phyloP scores from a whole-genome alignment of 345 rosid genomes.

The Eucalyptus pauciflora region DNA sequence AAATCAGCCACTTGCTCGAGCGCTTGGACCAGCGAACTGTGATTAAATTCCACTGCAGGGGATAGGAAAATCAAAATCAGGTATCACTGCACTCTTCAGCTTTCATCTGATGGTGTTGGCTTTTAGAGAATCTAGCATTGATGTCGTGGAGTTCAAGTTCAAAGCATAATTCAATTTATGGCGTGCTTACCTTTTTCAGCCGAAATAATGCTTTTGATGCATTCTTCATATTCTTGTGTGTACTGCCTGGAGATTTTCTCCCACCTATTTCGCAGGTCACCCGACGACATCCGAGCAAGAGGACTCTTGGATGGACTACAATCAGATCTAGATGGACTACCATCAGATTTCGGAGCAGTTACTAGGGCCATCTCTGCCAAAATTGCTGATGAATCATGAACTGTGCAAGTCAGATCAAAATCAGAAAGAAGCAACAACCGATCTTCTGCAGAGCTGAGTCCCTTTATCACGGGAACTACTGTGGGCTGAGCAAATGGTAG shows the following conservation, averaged over 20 bases:
- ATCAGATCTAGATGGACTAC: constrained; percentile 21
- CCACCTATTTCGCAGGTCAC: constrained; percentile 75
- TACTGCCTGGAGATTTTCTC: constrained; percentile 61
- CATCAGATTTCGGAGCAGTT: constrained; percentile 47
- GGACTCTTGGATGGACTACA: constrained; percentile 33
- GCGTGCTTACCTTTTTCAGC: constrained; percentile 36
- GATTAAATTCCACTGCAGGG: constrained; percentile 52
- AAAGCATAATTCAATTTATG: background rate
- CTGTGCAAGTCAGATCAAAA: constrained; percentile 93
- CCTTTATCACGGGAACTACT: constrained; percentile 56
- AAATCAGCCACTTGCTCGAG: constrained; percentile 67
- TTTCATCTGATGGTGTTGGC: background rate
- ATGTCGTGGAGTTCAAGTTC: background rate
- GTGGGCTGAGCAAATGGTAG: constrained; percentile 71
- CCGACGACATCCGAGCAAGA: constrained; percentile 52
- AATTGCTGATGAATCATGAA: constrained; percentile 92
- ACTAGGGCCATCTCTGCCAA: constrained; percentile 88
- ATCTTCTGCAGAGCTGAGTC: constrained; percentile 39
- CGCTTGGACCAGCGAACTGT: constrained; percentile 52
- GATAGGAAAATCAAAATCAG: constrained; percentile 1
- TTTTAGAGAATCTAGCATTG: background rate
- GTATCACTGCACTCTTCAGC: background rate
- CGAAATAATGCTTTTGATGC: constrained; percentile 68
- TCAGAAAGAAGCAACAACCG: constrained; percentile 66
- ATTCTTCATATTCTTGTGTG: constrained; percentile 79